Evolutionary conservation across 495 filamentous ascomycete species (phyloP).

Genomic region (Tuber melanosporum): DNA sequence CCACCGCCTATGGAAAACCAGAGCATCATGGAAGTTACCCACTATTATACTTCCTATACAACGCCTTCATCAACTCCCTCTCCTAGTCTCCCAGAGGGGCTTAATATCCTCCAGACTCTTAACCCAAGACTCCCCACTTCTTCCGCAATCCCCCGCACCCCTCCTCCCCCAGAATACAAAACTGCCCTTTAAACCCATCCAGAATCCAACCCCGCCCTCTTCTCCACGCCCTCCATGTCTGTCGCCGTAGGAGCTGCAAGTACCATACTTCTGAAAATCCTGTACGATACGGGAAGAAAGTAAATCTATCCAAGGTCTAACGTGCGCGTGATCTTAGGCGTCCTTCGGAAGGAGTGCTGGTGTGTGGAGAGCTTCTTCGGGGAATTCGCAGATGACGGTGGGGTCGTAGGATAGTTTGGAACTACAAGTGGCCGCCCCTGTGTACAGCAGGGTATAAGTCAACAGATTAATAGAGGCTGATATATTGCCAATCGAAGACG

Average conservation of each 20-base stretch:
- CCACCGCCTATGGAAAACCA: background rate
- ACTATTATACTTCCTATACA: conserved; percentile 56
- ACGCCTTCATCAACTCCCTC: conserved; percentile 55
- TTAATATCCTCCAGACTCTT: conserved; percentile 51
- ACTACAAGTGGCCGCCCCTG: conserved; percentile 9
- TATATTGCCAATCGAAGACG: too few species aligned
- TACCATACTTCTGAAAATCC: conserved; percentile 58
- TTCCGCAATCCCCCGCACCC: conserved; percentile 53
- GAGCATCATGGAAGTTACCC: background rate
- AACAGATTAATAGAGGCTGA: too few species aligned
- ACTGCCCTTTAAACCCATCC: conserved; percentile 63
- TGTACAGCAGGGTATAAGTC: too few species aligned
- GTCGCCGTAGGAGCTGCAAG: conserved; percentile 52
- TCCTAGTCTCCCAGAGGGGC: conserved; percentile 58
- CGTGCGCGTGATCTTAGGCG: conserved; percentile 55
- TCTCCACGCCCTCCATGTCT: conserved; percentile 42
- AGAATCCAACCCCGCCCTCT: conserved; percentile 56
- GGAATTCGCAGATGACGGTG: conserved; percentile 60
- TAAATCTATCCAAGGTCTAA: conserved; percentile 64
- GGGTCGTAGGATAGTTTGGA: conserved; percentile 61
- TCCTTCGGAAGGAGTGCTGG: conserved; percentile 50
- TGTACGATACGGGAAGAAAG: conserved; percentile 58
- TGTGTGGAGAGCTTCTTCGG: conserved; percentile 59
- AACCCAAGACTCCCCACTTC: conserved; percentile 57
- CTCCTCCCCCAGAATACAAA: conserved; percentile 53